A percentile compares a stretch with the other conserved stretches of the same genome.
These are phyloP conservation scores for Blepharisma japonicum DNA, from an alignment of 73 alveolate species.

Conservation along the genomic window DNA sequence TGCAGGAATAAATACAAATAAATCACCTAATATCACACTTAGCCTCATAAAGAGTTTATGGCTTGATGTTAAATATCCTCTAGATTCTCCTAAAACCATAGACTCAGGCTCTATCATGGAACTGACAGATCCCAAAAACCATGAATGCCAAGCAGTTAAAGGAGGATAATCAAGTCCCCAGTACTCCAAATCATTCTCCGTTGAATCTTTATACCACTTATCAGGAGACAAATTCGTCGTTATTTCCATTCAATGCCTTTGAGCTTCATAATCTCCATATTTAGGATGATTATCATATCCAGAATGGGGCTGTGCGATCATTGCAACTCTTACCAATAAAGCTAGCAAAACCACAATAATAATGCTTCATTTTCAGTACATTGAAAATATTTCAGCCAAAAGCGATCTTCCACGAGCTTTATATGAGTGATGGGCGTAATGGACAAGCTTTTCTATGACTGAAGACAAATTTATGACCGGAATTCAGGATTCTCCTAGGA, in stretches of 20 bases:
- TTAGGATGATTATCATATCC: slow-evolving; percentile 78
- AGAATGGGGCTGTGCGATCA: slow-evolving; percentile 31
- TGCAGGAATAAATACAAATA: background rate
- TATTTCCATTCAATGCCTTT: slow-evolving; percentile 94
- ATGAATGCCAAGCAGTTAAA: slow-evolving; percentile 91
- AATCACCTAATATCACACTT: slow-evolving; percentile 39
- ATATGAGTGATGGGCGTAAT: background rate
- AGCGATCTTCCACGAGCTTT: background rate
- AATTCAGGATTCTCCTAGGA: background rate
- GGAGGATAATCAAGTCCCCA: slow-evolving; percentile 99
- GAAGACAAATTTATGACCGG: background rate
- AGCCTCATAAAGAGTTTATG: slow-evolving; percentile 47
- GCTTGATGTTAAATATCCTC: slow-evolving; percentile 74
- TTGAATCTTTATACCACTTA: slow-evolving; percentile 58
- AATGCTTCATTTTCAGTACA: background rate
- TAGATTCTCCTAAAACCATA: slow-evolving; percentile 52
- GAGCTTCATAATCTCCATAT: slow-evolving; percentile 94
- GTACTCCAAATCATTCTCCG: slow-evolving; percentile 55
- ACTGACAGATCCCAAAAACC: slow-evolving; percentile 56
- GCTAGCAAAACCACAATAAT: background rate
- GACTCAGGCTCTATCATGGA: slow-evolving; percentile 57
- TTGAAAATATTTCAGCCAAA: background rate
- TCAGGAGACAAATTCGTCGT: slow-evolving; percentile 59
- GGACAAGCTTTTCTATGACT: background rate
- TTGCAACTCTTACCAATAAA: background rate